Evolutionary conservation across 345 rosid species (phyloP), one percentile per base, ranked within the genome.

Genomic region (Brassica rapa): DNA sequence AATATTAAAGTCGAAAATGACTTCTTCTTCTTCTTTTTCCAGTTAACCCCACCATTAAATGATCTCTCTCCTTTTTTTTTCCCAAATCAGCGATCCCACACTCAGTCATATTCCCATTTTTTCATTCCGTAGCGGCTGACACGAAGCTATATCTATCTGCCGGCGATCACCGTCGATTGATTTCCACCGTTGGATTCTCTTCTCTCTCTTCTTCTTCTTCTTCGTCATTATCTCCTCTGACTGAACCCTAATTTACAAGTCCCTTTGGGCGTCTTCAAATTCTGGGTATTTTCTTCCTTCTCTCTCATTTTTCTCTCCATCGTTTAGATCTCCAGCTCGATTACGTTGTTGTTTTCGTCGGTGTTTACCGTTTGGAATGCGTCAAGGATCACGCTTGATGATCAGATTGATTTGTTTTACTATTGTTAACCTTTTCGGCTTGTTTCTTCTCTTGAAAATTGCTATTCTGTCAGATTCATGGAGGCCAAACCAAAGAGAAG

Each of bases 401-500:
- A 27, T 27, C 30, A 27, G 30, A 27, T 27, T 27, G 30, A 27
- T 27, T 27, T 27, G 30, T 27, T 27, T 27, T 27, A 27, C 30
- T 27, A 27, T 27, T 27, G 30, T 27, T 27, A 27, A 27, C 30
- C 0, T 27, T 27, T 4, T 27, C 30, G 4, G 3, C 30, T 27
- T 27, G 30, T 27, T 27, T 27, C 30, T 4, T 27, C 30, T 27
- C 30, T 27, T 27, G 30, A 27, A 27, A 27, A 27, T 27, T 27
- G 30, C 3, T 27, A 27, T 27, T 27, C 30, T 27, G 41, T 35
- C 41, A 39, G 53, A 43, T 43, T 43, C 66, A 92, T 92, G 97
- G 96, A 89, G 77, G 81, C 82, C 16, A 91, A 91, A 76, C 85
- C 96, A 39, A 94, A 89, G 84, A 89, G 97, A 83, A 91, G 97